Base-by-base conservation (phyloP, 2,329 filamentous ascomycete genomes). In the Sclerotinia minor region DNA sequence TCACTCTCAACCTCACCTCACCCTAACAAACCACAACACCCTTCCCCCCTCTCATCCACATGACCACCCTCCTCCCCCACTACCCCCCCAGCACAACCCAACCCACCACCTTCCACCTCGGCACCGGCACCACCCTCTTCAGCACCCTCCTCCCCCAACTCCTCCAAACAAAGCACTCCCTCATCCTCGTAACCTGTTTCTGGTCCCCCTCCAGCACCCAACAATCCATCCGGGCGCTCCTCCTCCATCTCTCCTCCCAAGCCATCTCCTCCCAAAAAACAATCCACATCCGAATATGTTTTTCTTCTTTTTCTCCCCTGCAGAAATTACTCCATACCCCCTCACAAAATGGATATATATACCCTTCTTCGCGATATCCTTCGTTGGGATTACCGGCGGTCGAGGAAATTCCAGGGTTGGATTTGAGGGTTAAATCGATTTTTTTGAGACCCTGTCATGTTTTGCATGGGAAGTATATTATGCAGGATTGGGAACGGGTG, bases 391-490 rank as follows among this genome's bases (percentile, higher is more conserved):
- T 95, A 4, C 90, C 91, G 0, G 75, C 80, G 1, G 79, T 83
- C 4, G 78, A 81, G 8, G 71, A 80, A 5, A 76, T 89, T 2
- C 82, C 79, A 0, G 86, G 86, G 3, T 83, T 96, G 24, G 85
- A 93, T 64, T 75, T 96, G 45, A 81, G 83, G 0, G 85, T 93
- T 67, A 94, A 92, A 80, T 92, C 88, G 70, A 81, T 94, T 9
- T 96, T 96, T 78, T 87, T 94, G 70, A 81, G 88, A 2, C 92
- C 92, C 0, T 88, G 95, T 69, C 92, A 91, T 74, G 89, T 96
- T n/a, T 91, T 95, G 87, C 92, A 96, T 75, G 89, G 92, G 0
- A 96, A 96, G 74, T 94, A 92, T 72, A 82, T 94, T 49, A 82
- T 95, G 19, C 78, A 94, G 1, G 92, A 96, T 76, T 83, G 89